Evolutionary conservation across 2,329 filamentous ascomycete species (phyloP).

Genomic region (Fusarium sacchari): DNA sequence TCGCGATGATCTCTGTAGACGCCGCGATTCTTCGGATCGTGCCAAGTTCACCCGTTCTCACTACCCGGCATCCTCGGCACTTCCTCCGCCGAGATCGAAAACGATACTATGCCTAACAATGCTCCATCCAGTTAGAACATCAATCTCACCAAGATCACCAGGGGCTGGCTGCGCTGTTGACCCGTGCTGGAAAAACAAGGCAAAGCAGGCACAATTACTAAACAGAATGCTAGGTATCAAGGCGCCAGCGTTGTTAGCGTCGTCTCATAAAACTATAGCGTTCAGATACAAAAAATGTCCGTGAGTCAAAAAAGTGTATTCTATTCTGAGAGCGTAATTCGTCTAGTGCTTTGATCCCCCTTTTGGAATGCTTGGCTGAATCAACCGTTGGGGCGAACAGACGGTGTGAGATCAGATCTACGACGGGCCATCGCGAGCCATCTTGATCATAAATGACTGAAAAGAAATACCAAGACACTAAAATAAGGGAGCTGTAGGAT

Average conservation of each 20-base stretch:
- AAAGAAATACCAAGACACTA: not conserved
- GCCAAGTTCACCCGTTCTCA: not conserved
- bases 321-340: not conserved
- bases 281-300: not conserved
- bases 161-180: not conserved
- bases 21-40: not conserved
- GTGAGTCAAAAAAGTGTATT: not conserved
- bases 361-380: not conserved
- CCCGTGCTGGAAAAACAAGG: not conserved
- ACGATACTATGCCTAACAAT: not conserved
- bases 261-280: not conserved
- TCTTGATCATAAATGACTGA: conserved; percentile 6
- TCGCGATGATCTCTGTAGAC: not conserved
- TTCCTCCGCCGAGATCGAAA: not conserved
- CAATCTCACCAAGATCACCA: not conserved
- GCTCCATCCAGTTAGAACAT: not conserved
- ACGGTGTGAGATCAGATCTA: not conserved
- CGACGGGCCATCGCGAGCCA: not conserved
- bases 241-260: not conserved
- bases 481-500: not conserved
- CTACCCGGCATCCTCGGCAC: not conserved
- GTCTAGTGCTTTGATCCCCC: not conserved
- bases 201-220: not conserved
- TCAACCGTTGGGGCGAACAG: not conserved
- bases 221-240: not conserved